Conservation (phyloP, 352 stramenopile species). For the Pythium myriotylum region DNA sequence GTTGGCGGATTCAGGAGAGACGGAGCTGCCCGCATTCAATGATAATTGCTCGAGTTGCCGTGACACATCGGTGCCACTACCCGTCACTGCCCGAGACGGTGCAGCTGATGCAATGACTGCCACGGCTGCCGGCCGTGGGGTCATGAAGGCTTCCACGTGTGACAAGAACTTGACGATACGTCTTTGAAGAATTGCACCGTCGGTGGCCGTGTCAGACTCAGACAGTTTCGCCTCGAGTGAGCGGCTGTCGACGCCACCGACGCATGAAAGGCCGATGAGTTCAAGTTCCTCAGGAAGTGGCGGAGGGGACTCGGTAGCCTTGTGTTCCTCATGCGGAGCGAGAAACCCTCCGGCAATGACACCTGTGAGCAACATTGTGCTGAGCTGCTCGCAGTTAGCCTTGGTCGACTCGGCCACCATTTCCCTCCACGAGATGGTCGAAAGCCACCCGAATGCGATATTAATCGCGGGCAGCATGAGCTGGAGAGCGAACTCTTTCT, state of each 20-base stretch:
- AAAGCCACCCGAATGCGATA: slow-evolving; percentile 21
- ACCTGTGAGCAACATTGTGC: slow-evolving; percentile 23
- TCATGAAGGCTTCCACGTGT: slow-evolving; percentile 26
- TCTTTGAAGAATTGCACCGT: slow-evolving; percentile 19
- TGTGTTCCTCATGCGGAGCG: slow-evolving; percentile 18
- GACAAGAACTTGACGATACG: slow-evolving; percentile 22
- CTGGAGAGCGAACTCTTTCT: slow-evolving; percentile 21
- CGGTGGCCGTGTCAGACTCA: not conserved
- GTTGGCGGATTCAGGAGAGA: too few relatives aligned
- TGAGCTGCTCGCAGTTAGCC: slow-evolving; percentile 24
- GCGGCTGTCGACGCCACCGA: not conserved
- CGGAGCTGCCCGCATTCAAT: not conserved
- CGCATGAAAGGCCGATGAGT: slow-evolving; percentile 17
- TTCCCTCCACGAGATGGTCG: slow-evolving; percentile 11
- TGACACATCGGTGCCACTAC: not conserved
- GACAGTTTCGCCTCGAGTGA: not conserved
- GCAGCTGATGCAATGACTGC: slow-evolving; percentile 13
- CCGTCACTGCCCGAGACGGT: not conserved
- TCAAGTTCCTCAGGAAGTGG: slow-evolving; percentile 24
- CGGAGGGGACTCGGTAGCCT: not conserved
- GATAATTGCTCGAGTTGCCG: slow-evolving; percentile 10
- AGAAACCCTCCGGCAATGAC: slow-evolving; percentile 25
- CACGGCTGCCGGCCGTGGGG: slow-evolving; percentile 10
- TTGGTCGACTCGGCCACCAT: slow-evolving; percentile 19
- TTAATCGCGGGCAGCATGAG: slow-evolving; percentile 26